Conservation (phyloP, 2,329 filamentous ascomycete species). For the Sarocladium strictum region DNA sequence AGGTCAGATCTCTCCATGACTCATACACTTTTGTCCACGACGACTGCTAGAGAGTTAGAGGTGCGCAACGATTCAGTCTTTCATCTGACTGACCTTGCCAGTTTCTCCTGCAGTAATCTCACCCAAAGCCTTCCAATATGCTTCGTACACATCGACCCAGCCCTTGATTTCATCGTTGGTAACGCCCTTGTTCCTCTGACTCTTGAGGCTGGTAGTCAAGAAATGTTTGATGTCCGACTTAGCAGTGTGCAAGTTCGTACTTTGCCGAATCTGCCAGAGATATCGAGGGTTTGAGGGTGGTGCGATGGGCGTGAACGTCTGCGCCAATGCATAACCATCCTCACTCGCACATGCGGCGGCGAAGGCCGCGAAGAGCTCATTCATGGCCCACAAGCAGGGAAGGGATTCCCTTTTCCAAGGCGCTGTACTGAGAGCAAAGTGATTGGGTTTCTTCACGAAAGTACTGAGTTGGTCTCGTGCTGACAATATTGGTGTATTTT, state of each 20-base stretch:
- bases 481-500: too few species aligned
- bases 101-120: constrained; percentile 57
- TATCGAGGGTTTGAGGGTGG: constrained; percentile 56
- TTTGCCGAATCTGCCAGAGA: constrained; percentile 64
- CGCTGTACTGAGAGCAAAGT: too few species aligned
- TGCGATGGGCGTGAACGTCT: constrained; percentile 66
- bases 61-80: too few species aligned
- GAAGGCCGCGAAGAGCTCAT: constrained; percentile 68
- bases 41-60: constrained; percentile 25
- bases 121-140: constrained; percentile 78
- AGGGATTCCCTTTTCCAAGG: constrained; percentile 2
- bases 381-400: constrained; percentile 48
- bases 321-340: constrained; percentile 68
- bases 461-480: too few species aligned
- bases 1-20: constrained; percentile 79
- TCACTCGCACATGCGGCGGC: constrained; percentile 56
- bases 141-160: constrained; percentile 82
- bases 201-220: constrained; percentile 51
- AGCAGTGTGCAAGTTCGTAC: constrained; percentile 60
- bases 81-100: constrained; percentile 31
- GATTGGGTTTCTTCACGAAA: too few species aligned
- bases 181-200: constrained; percentile 33
- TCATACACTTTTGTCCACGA: constrained; percentile 82
- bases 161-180: constrained; percentile 63
- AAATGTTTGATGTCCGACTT: constrained; percentile 68